Conservation (phyloP, 2,329 filamentous ascomycete genomes). For the Sporothrix pseudoabietina region DNA sequence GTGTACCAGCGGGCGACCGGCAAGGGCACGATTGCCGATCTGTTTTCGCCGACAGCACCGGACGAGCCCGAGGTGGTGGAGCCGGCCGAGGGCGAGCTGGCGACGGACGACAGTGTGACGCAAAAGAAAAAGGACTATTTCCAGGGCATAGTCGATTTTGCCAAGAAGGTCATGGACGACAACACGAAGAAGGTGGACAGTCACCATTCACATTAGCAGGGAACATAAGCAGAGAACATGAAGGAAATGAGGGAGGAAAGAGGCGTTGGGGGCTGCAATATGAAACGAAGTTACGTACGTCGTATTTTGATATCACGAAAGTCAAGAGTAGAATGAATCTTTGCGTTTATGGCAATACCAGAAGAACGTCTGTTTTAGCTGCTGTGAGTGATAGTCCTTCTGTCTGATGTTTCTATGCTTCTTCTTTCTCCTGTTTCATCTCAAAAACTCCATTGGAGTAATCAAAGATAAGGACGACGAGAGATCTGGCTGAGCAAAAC, state of each 20-base stretch:
- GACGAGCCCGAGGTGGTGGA: slow-evolving; percentile 40
- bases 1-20: slow-evolving; percentile 57
- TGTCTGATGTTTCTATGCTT: too few species aligned
- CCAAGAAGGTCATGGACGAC: slow-evolving; percentile 57
- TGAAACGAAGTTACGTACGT: too few species aligned
- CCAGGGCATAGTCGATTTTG: slow-evolving; percentile 50
- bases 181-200: slow-evolving; percentile 56
- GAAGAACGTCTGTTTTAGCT: too few species aligned
- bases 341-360: too few species aligned
- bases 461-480: too few species aligned
- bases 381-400: too few species aligned
- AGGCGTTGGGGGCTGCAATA: too few species aligned
- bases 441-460: too few species aligned
- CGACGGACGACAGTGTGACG: slow-evolving; percentile 25
- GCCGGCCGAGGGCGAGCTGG: slow-evolving; percentile 32
- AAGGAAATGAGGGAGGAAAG: neutral
- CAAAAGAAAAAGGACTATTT: slow-evolving; percentile 36
- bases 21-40: slow-evolving; percentile 52
- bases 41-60: slow-evolving; percentile 48
- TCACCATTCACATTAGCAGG: slow-evolving; percentile 35
- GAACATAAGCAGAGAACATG: neutral
- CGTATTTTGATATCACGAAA: too few species aligned
- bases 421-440: too few species aligned
- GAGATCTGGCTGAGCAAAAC: too few species aligned
- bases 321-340: too few species aligned